Base-by-base conservation (phyloP, 2,329 filamentous ascomycete species). In the Cercospora zeae-maydis region DNA sequence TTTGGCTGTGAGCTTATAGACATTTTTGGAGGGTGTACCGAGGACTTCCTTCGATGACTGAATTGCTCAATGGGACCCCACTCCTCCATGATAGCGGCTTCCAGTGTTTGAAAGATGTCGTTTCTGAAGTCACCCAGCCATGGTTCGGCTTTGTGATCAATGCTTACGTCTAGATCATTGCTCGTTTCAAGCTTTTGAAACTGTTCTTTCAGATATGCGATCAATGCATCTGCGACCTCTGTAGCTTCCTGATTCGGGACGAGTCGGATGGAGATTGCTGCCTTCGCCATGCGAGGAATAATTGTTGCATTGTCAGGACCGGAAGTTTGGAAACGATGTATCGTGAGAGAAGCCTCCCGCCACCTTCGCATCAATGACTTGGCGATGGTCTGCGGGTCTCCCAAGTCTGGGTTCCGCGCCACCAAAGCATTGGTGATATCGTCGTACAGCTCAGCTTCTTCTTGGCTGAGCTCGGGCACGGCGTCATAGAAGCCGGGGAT, bases 311-410 rank as follows among this genome's bases (percentile, higher is more conserved):
- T 95, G 58, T 86, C 84, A 0, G 92, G 92, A 0, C 93, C 93
- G 0, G 93, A 96, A 0, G 93, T 92, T 71, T 96, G 92, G 76
- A 98, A 92, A 7, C 91, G 86, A 77, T 99, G 95, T 47, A 98
- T 90, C 0, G 95, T 98, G 58, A 99, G 81, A 55, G 96, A 96
- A 0, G 95, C 92, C 73, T 98, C 93, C 21, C 95, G 88, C 95
- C 95, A 99, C 61, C 93, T 86, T 10, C 93, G 90, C 89, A 96
- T 96, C 5, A 99, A 83, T 1, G 89, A 92, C 37, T 87, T 83
- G 63, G 93, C 93, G 52, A 98, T 85, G n/a, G 84, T 84, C 6
- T 89, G 84, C 0, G 88, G 82, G 1, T 85, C 80, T 10, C 83
- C 81, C 5, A 88, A 82, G 51, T 84, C 80, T 0, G 90, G 87